Evolutionary conservation across 495 filamentous ascomycete genomes (phyloP).

Genomic region (Jackrogersella minutella): DNA sequence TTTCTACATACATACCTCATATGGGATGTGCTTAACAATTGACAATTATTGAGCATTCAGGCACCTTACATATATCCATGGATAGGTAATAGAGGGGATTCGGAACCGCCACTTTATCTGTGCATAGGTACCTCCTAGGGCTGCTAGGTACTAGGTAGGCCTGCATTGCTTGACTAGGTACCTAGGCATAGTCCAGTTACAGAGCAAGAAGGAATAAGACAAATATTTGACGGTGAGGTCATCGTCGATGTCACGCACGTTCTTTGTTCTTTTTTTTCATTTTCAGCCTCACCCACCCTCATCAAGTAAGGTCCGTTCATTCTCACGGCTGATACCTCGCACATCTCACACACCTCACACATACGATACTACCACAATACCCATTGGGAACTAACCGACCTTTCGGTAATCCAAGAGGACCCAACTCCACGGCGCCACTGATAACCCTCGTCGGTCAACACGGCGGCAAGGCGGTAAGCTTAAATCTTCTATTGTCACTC

Average conservation of each 20-base stretch:
- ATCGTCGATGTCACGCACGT: conserved; percentile 9
- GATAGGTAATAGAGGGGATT: no score
- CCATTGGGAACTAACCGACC: conserved; percentile 18
- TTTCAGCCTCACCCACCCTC: conserved; percentile 39
- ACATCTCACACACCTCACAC: conserved; percentile 9
- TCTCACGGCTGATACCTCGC: conserved; percentile 35
- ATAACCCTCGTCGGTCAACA: conserved; percentile 32
- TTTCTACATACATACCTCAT: no score
- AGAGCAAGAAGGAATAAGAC: not conserved
- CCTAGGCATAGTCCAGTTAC: no score
- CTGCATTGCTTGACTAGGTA: no score
- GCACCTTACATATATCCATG: no score
- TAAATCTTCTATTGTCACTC: conserved; percentile 36
- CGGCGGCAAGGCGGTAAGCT: conserved; percentile 35
- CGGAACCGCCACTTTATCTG: no score
- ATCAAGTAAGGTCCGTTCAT: conserved; percentile 16
- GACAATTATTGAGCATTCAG: no score
- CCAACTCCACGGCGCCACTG: conserved; percentile 21
- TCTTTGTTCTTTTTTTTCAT: no score
- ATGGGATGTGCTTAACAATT: no score
- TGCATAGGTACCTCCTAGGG: no score
- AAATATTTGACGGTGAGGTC: not conserved
- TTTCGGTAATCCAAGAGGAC: conserved; percentile 33
- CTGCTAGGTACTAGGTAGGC: no score
- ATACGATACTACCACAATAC: conserved; percentile 7